A percentile compares a stretch with the other conserved stretches of the same genome.
phyloP scores from a whole-genome alignment of 306 rosid genomes.

The Parietaria judaica region DNA sequence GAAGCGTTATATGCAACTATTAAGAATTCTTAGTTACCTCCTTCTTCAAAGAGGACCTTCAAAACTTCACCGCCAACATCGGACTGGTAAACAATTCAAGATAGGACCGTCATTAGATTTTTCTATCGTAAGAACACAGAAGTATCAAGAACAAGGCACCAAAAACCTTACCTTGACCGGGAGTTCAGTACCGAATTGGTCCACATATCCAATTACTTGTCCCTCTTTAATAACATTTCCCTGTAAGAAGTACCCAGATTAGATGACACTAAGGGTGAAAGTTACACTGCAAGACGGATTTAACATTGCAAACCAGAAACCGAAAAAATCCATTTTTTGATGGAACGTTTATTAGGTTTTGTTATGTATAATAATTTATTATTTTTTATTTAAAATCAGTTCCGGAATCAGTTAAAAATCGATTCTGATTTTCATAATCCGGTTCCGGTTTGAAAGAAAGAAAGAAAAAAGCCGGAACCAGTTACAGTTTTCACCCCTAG shows the following conservation, averaged over 20 bases:
- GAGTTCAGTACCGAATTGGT: conserved; percentile 79
- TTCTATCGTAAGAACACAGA: conserved; percentile 6
- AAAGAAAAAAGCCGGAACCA: no score
- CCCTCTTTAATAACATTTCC: conserved; percentile 84
- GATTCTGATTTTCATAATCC: no score
- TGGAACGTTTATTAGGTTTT: no score
- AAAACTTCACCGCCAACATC: conserved; percentile 85
- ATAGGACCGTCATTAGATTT: conserved; percentile 24
- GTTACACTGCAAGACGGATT: no score
- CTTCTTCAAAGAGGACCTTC: conserved; percentile 76
- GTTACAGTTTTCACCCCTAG: no score
- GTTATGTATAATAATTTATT: not conserved
- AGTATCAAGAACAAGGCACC: conserved; percentile 10
- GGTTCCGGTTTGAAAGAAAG: no score
- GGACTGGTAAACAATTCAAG: conserved; percentile 57
- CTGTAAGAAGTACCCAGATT: conserved; percentile 30
- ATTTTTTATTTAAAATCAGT: no score
- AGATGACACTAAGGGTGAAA: not conserved
- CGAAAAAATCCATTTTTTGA: no score
- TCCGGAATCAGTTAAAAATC: no score
- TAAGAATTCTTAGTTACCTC: conserved; percentile 48
- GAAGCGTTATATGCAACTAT: conserved; percentile 10
- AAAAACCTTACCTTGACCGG: conserved; percentile 65
- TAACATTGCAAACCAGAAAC: no score
- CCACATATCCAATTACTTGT: conserved; percentile 83